phyloP scores from a whole-genome alignment of 176 grass and related monocot genomes.

The Chloris gayana region DNA sequence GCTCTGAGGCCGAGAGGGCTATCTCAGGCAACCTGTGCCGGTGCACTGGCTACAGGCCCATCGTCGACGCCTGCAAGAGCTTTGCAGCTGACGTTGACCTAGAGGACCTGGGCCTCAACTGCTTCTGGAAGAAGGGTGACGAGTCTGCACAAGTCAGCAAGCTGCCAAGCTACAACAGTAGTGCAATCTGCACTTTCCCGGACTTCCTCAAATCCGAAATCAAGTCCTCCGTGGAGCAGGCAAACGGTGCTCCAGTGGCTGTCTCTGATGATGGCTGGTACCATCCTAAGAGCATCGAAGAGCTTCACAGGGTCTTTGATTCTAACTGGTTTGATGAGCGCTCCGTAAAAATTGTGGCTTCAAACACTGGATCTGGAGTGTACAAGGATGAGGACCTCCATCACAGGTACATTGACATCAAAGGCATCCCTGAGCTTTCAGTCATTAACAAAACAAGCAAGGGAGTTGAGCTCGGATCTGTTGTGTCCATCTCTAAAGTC shows the following conservation, averaged over 20 bases:
- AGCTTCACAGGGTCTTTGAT: conserved; percentile 55
- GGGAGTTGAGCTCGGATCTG: conserved; percentile 71
- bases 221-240: conserved; percentile 27
- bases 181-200: conserved; percentile 61
- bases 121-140: conserved; percentile 70
- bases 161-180: conserved; percentile 45
- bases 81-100: conserved; percentile 77
- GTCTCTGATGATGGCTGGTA: conserved; percentile 47
- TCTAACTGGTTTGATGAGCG: conserved; percentile 40
- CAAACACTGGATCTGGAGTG: conserved; percentile 79
- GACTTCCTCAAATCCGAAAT: conserved; percentile 86
- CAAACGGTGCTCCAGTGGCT: not conserved
- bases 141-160: conserved; percentile 33
- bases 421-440: conserved; percentile 63
- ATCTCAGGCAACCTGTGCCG: conserved; percentile 82
- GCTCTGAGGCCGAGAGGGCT: conserved; percentile 64
- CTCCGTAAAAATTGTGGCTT: conserved; percentile 66
- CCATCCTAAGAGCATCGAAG: conserved; percentile 54
- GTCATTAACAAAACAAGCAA: conserved; percentile 45
- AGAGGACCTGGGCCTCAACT: conserved; percentile 83
- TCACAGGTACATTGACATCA: conserved; percentile 70
- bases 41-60: conserved; percentile 78
- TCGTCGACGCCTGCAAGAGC: conserved; percentile 85
- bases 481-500: conserved; percentile 63
- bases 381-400: conserved; percentile 68